Percentiles rank a stretch among this genome's conserved stretches.
phyloP scores from a whole-genome alignment of 2,329 filamentous ascomycete genomes.

The Nectriaceae sp. region DNA sequence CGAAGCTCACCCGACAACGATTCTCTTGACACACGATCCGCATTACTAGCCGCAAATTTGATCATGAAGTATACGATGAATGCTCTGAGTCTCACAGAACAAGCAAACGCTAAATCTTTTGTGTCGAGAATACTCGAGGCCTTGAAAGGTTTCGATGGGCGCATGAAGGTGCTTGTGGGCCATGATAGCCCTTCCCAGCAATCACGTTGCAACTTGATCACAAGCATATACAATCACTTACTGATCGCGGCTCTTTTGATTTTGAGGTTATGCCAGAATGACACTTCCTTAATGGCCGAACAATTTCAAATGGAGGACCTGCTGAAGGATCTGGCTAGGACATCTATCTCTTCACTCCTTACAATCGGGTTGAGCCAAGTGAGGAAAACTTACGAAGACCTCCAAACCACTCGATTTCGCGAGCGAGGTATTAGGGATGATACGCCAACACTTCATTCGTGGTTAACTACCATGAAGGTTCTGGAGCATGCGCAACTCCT shows the following conservation, averaged over 20 bases:
- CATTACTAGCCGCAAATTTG: conserved; percentile 42
- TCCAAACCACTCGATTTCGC: conserved; percentile 46
- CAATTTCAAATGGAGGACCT: conserved; percentile 50
- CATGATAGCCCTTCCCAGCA: conserved; percentile 2
- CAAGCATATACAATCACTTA: conserved; percentile 32
- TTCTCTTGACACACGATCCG: conserved; percentile 13
- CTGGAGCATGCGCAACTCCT: conserved; percentile 53
- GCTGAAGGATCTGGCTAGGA: conserved; percentile 44
- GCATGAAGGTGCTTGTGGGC: conserved; percentile 21
- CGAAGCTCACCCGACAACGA: background rate
- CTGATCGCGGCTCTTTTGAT: conserved; percentile 36
- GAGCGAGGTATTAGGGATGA: conserved; percentile 55
- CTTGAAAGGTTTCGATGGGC: conserved; percentile 42
- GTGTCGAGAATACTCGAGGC: conserved; percentile 46
- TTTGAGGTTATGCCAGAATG: conserved; percentile 46
- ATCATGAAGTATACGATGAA: conserved; percentile 50
- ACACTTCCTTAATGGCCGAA: conserved; percentile 33
- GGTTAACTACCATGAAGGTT: conserved; percentile 59
- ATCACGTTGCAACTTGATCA: conserved; percentile 11
- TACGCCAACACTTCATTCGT: conserved; percentile 50
- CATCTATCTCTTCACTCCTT: conserved; percentile 43
- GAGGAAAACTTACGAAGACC: conserved; percentile 47
- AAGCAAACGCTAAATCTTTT: conserved; percentile 42
- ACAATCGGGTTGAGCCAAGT: conserved; percentile 45
- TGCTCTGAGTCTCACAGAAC: conserved; percentile 41